Conservation (phyloP, 140 eudicot genomes). For the Erigeron philadelphicus region DNA sequence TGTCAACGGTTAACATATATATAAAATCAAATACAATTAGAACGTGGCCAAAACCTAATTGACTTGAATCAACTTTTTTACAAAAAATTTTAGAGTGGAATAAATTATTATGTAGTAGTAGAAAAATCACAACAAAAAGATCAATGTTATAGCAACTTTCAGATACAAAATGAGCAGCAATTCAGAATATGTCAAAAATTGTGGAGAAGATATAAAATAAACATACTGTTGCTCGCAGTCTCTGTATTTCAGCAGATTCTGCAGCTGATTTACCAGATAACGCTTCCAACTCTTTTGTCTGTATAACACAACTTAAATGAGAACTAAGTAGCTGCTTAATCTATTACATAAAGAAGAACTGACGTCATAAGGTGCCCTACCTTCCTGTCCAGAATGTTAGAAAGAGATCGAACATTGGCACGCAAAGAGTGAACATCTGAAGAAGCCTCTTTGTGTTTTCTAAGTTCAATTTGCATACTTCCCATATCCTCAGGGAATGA, state of each 20-base stretch:
- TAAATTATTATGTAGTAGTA: no score
- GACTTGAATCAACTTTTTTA: no score
- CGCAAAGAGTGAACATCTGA: slow-evolving; percentile 68
- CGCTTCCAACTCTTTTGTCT: slow-evolving; percentile 66
- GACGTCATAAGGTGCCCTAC: slow-evolving; percentile 30
- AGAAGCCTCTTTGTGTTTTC: slow-evolving; percentile 78
- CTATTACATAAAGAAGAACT: background rate
- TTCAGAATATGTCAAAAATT: no score
- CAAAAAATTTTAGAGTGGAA: no score
- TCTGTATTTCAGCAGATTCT: slow-evolving; percentile 62
- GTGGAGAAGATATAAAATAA: background rate
- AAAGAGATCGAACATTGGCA: slow-evolving; percentile 76
- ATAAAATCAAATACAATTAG: no score
- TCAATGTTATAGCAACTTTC: background rate
- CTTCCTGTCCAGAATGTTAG: slow-evolving; percentile 59
- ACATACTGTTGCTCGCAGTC: slow-evolving; percentile 58
- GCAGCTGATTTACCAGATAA: slow-evolving; percentile 58
- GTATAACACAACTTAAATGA: slow-evolving; percentile 13
- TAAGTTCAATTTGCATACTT: slow-evolving; percentile 69
- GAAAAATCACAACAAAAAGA: background rate
- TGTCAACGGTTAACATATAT: no score
- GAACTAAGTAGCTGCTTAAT: background rate
- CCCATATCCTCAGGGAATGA: slow-evolving; percentile 83
- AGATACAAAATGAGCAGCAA: background rate
- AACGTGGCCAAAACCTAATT: no score